Conservation (phyloP, 2,329 filamentous ascomycete species). For the Phialophora macrospora region DNA sequence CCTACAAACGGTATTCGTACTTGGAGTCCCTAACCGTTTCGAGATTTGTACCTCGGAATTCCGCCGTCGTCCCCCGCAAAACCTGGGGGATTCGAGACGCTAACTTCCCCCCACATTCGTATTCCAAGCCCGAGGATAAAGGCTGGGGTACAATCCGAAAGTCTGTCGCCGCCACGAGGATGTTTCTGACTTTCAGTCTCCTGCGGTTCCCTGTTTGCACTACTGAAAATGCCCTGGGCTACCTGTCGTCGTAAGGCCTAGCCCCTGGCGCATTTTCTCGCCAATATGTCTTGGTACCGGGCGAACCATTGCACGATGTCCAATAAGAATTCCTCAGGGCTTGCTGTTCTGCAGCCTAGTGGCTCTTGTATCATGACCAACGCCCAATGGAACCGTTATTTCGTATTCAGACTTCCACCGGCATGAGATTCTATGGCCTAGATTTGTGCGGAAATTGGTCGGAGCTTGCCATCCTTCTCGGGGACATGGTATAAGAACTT, state of each 20-base stretch:
- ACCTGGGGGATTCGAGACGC: constrained; percentile 21
- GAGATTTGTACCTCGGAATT: constrained; percentile 22
- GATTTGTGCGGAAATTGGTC: constrained; percentile 5
- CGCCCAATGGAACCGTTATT: not conserved
- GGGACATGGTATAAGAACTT: constrained; percentile 1
- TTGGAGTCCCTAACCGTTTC: constrained; percentile 12
- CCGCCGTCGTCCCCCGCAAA: constrained; percentile 15
- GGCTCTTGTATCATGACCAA: constrained; percentile 5
- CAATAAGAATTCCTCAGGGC: not conserved
- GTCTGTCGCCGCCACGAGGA: constrained; percentile 7
- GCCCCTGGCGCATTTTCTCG: constrained; percentile 2
- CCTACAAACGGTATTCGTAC: not conserved
- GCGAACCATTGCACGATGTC: constrained; percentile 5
- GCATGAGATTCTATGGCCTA: not conserved
- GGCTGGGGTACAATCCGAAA: constrained; percentile 3
- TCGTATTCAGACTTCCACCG: constrained; percentile 2
- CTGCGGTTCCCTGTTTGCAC: not conserved
- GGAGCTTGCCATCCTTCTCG: constrained; percentile 7
- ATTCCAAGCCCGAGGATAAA: constrained; percentile 14
- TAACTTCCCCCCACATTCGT: not conserved
- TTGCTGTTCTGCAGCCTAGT: not conserved
- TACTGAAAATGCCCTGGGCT: not conserved
- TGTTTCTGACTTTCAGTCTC: not conserved
- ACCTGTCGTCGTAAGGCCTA: not conserved
- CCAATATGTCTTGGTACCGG: not conserved